phyloP scores from a whole-genome alignment of 2,329 filamentous ascomycete genomes.

The Fusarium torulosum region DNA sequence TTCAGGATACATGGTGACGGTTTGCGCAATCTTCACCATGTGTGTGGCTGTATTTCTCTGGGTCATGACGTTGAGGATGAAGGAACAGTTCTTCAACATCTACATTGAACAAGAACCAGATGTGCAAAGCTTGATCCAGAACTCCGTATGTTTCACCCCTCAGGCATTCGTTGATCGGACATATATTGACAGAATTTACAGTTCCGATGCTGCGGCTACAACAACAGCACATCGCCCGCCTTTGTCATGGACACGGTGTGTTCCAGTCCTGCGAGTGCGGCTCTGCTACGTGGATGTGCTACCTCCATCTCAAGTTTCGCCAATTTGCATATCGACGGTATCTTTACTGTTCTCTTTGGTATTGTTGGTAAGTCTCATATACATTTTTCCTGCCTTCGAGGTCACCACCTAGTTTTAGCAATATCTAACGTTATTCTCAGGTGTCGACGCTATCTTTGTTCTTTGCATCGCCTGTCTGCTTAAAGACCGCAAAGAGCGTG shows the following conservation, averaged over 20 bases:
- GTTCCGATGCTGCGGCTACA: slow-evolving; percentile 86
- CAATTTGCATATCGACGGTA: slow-evolving; percentile 77
- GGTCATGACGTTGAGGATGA: slow-evolving; percentile 78
- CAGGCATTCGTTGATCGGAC: background rate
- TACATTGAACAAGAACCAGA: slow-evolving; percentile 69
- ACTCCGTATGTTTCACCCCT: slow-evolving; percentile 64
- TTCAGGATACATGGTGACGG: slow-evolving; percentile 73
- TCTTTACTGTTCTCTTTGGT: slow-evolving; percentile 85
- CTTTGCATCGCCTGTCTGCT: slow-evolving; percentile 80
- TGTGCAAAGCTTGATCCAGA: slow-evolving; percentile 78
- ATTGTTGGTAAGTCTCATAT: slow-evolving; percentile 71
- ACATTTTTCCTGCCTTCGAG: too few relatives aligned
- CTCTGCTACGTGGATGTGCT: slow-evolving; percentile 77
- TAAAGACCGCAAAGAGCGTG: slow-evolving; percentile 84
- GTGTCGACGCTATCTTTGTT: slow-evolving; percentile 75
- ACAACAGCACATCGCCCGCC: slow-evolving; percentile 77
- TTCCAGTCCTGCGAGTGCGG: slow-evolving; percentile 76
- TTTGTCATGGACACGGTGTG: slow-evolving; percentile 79
- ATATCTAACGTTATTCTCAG: slow-evolving; percentile 49
- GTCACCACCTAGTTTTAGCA: background rate
- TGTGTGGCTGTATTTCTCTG: slow-evolving; percentile 75
- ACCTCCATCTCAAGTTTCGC: slow-evolving; percentile 75
- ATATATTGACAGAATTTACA: slow-evolving; percentile 50
- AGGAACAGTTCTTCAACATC: slow-evolving; percentile 69
- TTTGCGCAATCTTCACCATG: slow-evolving; percentile 73